Conservation (phyloP, 108 stramenopile species). For the Fistulifera pelliculosa region DNA sequence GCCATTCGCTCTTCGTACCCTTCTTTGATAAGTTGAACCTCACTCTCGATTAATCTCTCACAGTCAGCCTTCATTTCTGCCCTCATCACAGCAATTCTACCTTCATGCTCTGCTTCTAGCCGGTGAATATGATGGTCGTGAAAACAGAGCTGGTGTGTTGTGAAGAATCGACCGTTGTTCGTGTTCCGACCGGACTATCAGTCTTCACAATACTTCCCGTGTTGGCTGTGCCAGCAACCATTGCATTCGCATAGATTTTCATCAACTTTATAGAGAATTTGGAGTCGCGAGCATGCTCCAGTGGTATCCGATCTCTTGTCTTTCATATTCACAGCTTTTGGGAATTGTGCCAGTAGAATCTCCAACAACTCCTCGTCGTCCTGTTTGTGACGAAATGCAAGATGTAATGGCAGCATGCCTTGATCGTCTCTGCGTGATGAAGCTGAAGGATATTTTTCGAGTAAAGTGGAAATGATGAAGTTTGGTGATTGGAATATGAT, state of each 20-base stretch:
- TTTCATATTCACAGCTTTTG: constrained; percentile 41
- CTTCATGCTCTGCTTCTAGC: background rate
- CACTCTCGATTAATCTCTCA: constrained; percentile 8
- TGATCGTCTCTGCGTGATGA: constrained; percentile 53
- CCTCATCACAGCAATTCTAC: background rate
- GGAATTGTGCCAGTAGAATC: constrained; percentile 50
- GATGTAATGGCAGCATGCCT: constrained; percentile 69
- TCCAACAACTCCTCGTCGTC: constrained; percentile 43
- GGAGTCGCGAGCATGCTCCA: constrained; percentile 25
- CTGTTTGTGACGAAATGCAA: constrained; percentile 58
- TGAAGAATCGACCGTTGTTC: no score
- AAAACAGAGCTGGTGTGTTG: no score
- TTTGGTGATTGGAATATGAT: constrained; percentile 57
- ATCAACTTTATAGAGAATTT: constrained; percentile 27
- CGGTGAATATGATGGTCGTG: background rate
- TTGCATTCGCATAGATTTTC: constrained; percentile 30
- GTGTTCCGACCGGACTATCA: no score
- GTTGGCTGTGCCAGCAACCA: constrained; percentile 11
- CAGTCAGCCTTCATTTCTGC: constrained; percentile 1
- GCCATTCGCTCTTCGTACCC: constrained; percentile 20
- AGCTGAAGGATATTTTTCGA: constrained; percentile 45
- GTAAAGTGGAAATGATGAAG: constrained; percentile 31
- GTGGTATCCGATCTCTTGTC: constrained; percentile 39
- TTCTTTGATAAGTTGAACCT: constrained; percentile 1
- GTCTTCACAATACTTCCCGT: background rate